These are phyloP conservation scores for Erysimum pusillum DNA, from an alignment of 441 rosid genomes.

Conservation along the genomic window DNA sequence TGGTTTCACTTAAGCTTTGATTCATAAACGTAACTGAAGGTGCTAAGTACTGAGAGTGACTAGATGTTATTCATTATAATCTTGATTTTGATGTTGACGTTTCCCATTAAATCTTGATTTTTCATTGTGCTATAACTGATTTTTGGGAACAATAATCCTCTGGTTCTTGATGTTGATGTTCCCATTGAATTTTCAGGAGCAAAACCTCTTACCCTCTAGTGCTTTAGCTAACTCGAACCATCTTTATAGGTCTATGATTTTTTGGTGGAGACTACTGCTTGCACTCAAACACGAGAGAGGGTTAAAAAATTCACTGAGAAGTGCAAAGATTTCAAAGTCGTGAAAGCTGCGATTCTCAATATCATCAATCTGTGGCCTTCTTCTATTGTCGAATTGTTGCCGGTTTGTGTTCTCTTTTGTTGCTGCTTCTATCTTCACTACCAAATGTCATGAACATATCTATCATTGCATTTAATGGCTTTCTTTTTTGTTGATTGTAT, in stretches of 20 bases:
- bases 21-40: too few relatives aligned
- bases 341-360: slow-evolving; percentile 86
- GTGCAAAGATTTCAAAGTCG: slow-evolving; percentile 64
- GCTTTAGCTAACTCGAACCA: slow-evolving; percentile 26
- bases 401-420: slow-evolving; percentile 52
- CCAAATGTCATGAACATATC: slow-evolving; percentile 2
- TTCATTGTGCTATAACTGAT: too few relatives aligned
- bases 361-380: slow-evolving; percentile 71
- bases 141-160: too few relatives aligned
- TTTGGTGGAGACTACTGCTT: slow-evolving; percentile 60
- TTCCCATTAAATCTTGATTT: too few relatives aligned
- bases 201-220: not conserved
- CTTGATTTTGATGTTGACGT: too few relatives aligned
- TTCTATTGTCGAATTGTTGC: slow-evolving; percentile 58
- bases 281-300: slow-evolving; percentile 63
- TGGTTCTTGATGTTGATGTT: too few relatives aligned
- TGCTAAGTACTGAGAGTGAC: too few relatives aligned
- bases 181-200: too few relatives aligned
- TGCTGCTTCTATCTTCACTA: not conserved
- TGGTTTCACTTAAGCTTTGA: too few relatives aligned
- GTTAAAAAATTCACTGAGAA: slow-evolving; percentile 32
- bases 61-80: too few relatives aligned
- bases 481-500: too few relatives aligned
- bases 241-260: slow-evolving; percentile 77
- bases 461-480: not conserved